Conservation (phyloP, 371 early-diverging fungal species). For the Funneliformis caledonium region DNA sequence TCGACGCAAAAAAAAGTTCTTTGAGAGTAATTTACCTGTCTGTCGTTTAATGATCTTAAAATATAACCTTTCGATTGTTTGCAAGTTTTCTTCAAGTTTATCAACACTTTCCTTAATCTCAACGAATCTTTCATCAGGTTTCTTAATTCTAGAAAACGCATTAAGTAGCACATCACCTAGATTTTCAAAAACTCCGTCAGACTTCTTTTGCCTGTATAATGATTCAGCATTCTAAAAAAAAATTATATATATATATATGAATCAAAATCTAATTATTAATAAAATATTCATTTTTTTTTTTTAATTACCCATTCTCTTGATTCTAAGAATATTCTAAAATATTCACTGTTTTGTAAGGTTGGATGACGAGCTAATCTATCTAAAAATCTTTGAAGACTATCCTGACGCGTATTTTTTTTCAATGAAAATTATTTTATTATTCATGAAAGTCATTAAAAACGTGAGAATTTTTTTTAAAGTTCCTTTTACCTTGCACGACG, state of each 20-base stretch:
- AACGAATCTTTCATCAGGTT: slow-evolving; percentile 84
- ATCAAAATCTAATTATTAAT: too few relatives aligned
- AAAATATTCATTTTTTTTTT: not conserved
- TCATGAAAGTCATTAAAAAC: slow-evolving; percentile 43
- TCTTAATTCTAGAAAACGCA: slow-evolving; percentile 88
- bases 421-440: not conserved
- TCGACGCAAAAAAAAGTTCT: not conserved
- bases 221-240: slow-evolving; percentile 57
- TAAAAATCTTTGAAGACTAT: slow-evolving; percentile 78
- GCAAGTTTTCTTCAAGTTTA: slow-evolving; percentile 84
- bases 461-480: not conserved
- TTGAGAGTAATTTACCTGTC: slow-evolving; percentile 52
- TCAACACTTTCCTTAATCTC: slow-evolving; percentile 80
- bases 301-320: slow-evolving; percentile 72
- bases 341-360: slow-evolving; percentile 68
- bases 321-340: slow-evolving; percentile 81
- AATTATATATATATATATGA: too few relatives aligned
- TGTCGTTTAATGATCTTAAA: slow-evolving; percentile 77
- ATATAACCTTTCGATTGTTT: slow-evolving; percentile 76
- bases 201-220: slow-evolving; percentile 45
- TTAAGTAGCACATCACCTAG: slow-evolving; percentile 89
- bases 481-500: slow-evolving; percentile 63
- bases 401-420: not conserved
- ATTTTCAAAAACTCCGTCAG: slow-evolving; percentile 80
- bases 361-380: slow-evolving; percentile 89